These are phyloP conservation scores for Setaria viridis DNA, from an alignment of 202 grass and related monocot genomes.

Conservation along the genomic window DNA sequence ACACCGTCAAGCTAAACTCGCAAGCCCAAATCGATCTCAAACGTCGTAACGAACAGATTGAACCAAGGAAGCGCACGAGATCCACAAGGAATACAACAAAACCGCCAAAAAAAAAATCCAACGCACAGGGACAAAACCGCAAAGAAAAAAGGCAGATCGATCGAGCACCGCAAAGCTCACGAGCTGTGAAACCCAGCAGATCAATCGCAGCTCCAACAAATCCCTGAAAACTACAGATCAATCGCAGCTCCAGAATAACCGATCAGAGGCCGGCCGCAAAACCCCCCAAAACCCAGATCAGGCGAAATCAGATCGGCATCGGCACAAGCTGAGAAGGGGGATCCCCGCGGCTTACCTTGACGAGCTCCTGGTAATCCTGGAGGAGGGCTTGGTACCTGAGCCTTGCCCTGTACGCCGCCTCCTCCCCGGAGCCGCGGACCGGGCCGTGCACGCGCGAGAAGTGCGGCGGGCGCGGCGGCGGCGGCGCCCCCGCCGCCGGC, in stretches of 20 bases:
- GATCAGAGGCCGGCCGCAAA: constrained; percentile 9
- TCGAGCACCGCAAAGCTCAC: not conserved
- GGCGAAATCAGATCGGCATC: not conserved
- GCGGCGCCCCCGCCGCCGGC: constrained; percentile 41
- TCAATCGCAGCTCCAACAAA: not conserved
- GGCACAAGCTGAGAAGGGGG: not conserved
- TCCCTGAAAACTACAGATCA: constrained; percentile 11
- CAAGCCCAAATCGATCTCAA: constrained; percentile 4
- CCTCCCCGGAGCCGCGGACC: constrained; percentile 19
- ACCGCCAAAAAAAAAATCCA: not conserved
- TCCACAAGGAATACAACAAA: constrained; percentile 12
- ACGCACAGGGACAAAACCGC: not conserved
- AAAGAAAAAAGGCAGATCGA: not conserved
- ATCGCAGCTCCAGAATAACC: not conserved
- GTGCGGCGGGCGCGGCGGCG: constrained; percentile 25
- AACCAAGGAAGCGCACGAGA: constrained; percentile 20
- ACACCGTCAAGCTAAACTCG: not conserved
- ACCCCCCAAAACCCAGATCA: not conserved
- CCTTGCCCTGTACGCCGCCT: constrained; percentile 50
- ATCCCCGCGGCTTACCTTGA: constrained; percentile 53
- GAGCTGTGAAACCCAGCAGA: not conserved
- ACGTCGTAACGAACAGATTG: not conserved
- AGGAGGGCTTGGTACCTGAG: constrained; percentile 69
- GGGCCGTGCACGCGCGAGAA: constrained; percentile 35
- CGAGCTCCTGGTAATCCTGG: constrained; percentile 82